phyloP scores from a whole-genome alignment of 1,139 yeast species.

The Candida sp. region DNA sequence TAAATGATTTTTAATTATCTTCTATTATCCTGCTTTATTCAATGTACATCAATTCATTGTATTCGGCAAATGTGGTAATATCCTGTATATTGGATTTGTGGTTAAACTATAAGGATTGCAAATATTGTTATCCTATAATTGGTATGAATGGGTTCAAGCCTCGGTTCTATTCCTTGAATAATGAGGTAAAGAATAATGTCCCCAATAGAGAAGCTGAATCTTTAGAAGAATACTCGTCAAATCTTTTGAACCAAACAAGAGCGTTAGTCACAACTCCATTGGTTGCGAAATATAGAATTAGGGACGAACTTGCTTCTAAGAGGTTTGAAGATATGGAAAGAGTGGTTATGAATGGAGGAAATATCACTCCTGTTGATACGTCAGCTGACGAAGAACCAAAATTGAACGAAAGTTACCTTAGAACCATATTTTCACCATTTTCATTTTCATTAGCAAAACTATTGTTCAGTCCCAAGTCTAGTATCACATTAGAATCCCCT shows the following conservation, averaged over 20 bases:
- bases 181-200: neutral
- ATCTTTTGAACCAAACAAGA: neutral
- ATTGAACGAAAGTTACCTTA: neutral
- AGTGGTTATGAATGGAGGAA: neutral
- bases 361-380: neutral
- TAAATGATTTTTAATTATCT: no score
- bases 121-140: neutral
- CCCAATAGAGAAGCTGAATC: neutral
- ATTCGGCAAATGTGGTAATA: neutral
- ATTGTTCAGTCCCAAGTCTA: neutral
- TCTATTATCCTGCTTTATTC: no score
- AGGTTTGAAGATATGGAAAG: neutral
- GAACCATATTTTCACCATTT: neutral
- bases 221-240: neutral
- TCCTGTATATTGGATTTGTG: constrained; percentile 1
- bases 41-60: no score
- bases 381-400: neutral
- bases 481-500: neutral
- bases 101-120: neutral
- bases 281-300: neutral
- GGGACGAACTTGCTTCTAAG: neutral
- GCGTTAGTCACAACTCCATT: neutral
- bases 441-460: neutral
- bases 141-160: neutral
- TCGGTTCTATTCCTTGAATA: neutral